Evolutionary conservation across 495 filamentous ascomycete species (phyloP).

Genomic region (Talaromyces liani): DNA sequence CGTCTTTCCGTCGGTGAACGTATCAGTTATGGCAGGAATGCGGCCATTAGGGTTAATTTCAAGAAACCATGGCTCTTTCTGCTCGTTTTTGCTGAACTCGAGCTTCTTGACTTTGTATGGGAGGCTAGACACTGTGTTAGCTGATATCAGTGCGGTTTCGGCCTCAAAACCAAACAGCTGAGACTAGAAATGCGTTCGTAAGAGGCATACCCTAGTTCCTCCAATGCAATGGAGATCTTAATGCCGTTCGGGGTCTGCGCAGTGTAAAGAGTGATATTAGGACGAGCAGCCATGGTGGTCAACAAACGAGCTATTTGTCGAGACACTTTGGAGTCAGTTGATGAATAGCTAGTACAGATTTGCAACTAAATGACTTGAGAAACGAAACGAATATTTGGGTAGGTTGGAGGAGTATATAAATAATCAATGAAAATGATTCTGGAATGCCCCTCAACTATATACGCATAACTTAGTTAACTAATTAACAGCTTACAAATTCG

Average conservation of each 20-base stretch:
- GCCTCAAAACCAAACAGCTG: background rate
- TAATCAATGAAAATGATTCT: background rate
- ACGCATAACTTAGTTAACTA: too few species aligned
- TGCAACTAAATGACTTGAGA: background rate
- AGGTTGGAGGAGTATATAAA: background rate
- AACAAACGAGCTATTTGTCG: background rate
- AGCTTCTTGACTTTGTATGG: slow-evolving; percentile 63
- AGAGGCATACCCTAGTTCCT: slow-evolving; percentile 58
- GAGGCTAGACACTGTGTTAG: slow-evolving; percentile 21
- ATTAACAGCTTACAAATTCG: slow-evolving; percentile 1
- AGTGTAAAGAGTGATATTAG: slow-evolving; percentile 43
- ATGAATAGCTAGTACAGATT: background rate
- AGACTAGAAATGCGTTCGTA: background rate
- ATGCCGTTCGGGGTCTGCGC: slow-evolving; percentile 48
- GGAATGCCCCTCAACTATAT: background rate
- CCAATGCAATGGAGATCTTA: slow-evolving; percentile 83
- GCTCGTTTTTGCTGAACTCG: slow-evolving; percentile 61
- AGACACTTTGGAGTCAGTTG: background rate
- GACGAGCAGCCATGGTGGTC: slow-evolving; percentile 10
- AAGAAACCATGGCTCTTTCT: slow-evolving; percentile 86
- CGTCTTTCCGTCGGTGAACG: slow-evolving; percentile 58
- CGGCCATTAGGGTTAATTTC: slow-evolving; percentile 92
- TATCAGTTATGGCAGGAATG: slow-evolving; percentile 86
- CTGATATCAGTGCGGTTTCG: background rate
- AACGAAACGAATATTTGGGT: background rate